Evolutionary conservation across 2,329 filamentous ascomycete genomes (phyloP), one percentile per base, ranked within the genome.

Genomic region (Biscogniauxia sp.): DNA sequence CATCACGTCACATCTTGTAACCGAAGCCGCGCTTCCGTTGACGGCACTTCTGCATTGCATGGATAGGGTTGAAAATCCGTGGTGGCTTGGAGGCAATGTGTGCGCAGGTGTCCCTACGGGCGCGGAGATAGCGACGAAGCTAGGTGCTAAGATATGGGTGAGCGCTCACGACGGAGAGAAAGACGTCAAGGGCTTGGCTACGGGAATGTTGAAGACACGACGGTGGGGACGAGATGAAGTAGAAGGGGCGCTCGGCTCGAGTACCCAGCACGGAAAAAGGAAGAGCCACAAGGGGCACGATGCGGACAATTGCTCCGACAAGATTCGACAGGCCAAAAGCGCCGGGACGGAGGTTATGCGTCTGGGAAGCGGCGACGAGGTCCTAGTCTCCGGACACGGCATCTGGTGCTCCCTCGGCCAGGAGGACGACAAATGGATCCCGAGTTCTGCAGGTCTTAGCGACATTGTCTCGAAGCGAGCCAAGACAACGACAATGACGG

Each of bases 1-100:
- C 69, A 79, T 81, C 5, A 79, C 81, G 1, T 79, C 80, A 0
- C 84, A 88, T 68, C 82, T 89, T 2, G 75, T 84, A 1, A 71
- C 77, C 1, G 79, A 84, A 67, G 78, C 82, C 1, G 85, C 86
- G 0, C 77, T 89, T 2, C 87, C 86, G 0, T 75, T 91, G 19
- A 88, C 85, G 0, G 82, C 83, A 0, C 81, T 91, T 4, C 77
- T 91, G 17, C 88, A 90, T 70, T 84, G 83, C 57, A 87, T 89
- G 73, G 84, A 88, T 67, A 76, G 76, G 8, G 80, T 87, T 25
- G 75, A 79, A 20, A 86, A 84, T 52, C 84, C 84, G 0, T 87
- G 84, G 83, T 88, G 84, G 73, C 72, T 88, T 1, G 86, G 85
- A 41, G 85, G 86, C 0, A 82, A 84, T 56, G 81, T 87, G 56